phyloP scores from a whole-genome alignment of 2,329 filamentous ascomycete species.

The Aspergillus aculeatus region DNA sequence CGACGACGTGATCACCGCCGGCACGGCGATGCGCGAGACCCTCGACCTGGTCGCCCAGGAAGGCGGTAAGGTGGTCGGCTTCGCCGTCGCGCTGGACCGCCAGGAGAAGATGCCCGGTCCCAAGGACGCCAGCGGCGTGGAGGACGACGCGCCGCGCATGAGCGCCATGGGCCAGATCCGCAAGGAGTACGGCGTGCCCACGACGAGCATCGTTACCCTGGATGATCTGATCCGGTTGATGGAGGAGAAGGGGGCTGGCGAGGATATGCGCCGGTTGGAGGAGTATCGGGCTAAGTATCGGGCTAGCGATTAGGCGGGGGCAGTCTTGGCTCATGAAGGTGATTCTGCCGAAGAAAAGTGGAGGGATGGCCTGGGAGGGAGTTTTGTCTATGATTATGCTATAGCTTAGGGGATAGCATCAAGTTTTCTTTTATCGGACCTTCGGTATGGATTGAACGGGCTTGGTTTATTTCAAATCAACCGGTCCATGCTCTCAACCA shows the following conservation, averaged over 20 bases:
- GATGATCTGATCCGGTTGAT: constrained; percentile 72
- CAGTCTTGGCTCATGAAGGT: not conserved
- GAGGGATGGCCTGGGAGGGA: not conserved
- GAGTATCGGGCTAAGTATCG: constrained; percentile 58
- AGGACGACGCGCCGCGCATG: constrained; percentile 64
- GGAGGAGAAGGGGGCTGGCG: constrained; percentile 57
- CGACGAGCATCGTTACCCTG: constrained; percentile 76
- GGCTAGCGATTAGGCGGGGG: constrained; percentile 25
- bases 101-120: constrained; percentile 18
- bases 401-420: not conserved
- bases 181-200: constrained; percentile 76
- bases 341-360: not conserved
- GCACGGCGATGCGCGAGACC: constrained; percentile 89
- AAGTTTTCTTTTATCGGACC: not conserved
- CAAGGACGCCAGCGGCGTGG: constrained; percentile 57
- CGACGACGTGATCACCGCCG: constrained; percentile 95
- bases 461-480: not conserved
- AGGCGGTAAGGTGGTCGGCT: constrained; percentile 80
- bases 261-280: constrained; percentile 64
- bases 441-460: not conserved
- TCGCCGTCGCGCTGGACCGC: constrained; percentile 73
- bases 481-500: not conserved
- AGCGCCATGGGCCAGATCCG: constrained; percentile 81
- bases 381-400: not conserved
- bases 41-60: constrained; percentile 84